phyloP scores from a whole-genome alignment of 2,329 filamentous ascomycete species.

The Stachybotrys echinatus region DNA sequence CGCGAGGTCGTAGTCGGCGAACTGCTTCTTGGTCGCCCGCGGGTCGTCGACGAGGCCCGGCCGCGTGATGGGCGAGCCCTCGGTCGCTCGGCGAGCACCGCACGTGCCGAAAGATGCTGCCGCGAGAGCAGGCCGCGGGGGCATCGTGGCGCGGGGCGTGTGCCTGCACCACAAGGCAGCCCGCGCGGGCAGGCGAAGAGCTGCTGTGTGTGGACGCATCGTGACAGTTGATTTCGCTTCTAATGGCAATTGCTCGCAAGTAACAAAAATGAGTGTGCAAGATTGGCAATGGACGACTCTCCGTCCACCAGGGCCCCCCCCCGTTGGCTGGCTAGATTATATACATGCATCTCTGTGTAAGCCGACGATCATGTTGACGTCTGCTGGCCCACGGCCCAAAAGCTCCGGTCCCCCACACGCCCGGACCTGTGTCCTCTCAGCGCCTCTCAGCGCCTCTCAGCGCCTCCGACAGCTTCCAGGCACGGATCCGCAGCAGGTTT shows the following conservation, averaged over 20 bases:
- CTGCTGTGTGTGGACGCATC: background rate
- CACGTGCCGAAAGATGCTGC: background rate
- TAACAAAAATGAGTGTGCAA: background rate
- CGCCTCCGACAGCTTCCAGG: background rate
- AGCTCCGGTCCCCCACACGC: background rate
- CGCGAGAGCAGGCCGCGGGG: background rate
- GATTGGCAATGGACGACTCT: too few relatives aligned
- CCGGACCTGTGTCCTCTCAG: background rate
- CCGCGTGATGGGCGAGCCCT: background rate
- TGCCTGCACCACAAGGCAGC: background rate
- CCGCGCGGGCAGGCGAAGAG: background rate
- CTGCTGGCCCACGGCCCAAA: background rate
- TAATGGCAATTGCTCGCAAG: background rate
- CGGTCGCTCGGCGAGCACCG: background rate
- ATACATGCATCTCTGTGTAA: too few relatives aligned
- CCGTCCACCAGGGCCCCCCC: too few relatives aligned
- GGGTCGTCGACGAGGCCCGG: background rate
- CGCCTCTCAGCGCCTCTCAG: background rate
- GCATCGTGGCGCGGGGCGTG: background rate
- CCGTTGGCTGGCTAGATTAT: too few relatives aligned
- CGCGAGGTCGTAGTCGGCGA: slow-evolving; percentile 66
- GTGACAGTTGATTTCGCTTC: background rate
- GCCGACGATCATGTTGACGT: background rate
- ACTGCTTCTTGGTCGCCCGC: slow-evolving; percentile 3
- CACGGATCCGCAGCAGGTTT: background rate